Evolutionary conservation across 1,139 yeast genomes (phyloP).

Genomic region (Hyphopichia khmerensis): DNA sequence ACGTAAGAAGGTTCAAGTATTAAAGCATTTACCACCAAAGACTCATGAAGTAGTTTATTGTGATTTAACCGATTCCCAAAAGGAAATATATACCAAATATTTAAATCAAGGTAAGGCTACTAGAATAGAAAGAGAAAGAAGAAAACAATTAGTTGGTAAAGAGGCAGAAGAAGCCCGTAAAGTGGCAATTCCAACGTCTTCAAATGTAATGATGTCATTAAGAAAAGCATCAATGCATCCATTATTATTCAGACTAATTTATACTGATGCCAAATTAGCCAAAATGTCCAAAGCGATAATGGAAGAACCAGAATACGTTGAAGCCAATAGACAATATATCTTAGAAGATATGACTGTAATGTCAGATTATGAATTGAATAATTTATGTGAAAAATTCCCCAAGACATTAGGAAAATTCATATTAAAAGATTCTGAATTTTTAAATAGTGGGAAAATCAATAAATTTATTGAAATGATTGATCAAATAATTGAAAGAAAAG

Average conservation of each 20-base stretch:
- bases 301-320: slow-evolving; percentile 74
- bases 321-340: slow-evolving; percentile 73
- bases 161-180: slow-evolving; percentile 36
- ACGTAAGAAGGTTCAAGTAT: slow-evolving; percentile 87
- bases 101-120: slow-evolving; percentile 48
- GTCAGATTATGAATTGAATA: slow-evolving; percentile 86
- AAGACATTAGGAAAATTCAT: slow-evolving; percentile 55
- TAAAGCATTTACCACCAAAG: slow-evolving; percentile 83
- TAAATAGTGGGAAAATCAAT: slow-evolving; percentile 75
- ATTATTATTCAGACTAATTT: slow-evolving; percentile 61
- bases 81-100: slow-evolving; percentile 57
- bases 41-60: slow-evolving; percentile 63
- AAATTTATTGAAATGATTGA: slow-evolving; percentile 60
- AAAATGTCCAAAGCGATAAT: slow-evolving; percentile 77
- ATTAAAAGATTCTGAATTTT: slow-evolving; percentile 57
- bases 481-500: slow-evolving; percentile 54
- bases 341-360: slow-evolving; percentile 95
- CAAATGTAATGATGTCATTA: slow-evolving; percentile 65
- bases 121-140: slow-evolving; percentile 48
- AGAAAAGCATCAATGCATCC: slow-evolving; percentile 80
- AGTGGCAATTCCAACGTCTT: slow-evolving; percentile 37
- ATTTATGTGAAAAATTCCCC: slow-evolving; percentile 72
- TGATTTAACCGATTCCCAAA: slow-evolving; percentile 58
- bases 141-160: slow-evolving; percentile 40
- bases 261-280: slow-evolving; percentile 51